phyloP scores from a whole-genome alignment of 176 grass and related monocot species.

The Puccinellia tenuiflora region DNA sequence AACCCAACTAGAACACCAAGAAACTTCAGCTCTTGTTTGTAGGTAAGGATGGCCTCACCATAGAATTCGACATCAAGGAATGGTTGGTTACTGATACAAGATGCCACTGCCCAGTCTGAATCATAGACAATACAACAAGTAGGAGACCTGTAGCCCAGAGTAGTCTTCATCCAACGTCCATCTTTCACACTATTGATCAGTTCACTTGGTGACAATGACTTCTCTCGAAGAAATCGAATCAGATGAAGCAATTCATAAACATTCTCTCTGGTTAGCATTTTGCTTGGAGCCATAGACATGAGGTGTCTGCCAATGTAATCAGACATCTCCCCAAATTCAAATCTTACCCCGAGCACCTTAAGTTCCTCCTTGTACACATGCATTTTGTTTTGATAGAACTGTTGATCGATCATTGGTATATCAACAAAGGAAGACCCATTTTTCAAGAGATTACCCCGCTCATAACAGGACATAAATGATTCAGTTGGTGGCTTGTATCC shows the following conservation, averaged over 20 bases:
- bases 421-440: conserved; percentile 43
- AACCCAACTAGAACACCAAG: conserved; percentile 49
- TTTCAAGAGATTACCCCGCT: conserved; percentile 60
- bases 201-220: conserved; percentile 21
- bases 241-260: conserved; percentile 52
- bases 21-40: conserved; percentile 55
- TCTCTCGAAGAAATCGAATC: conserved; percentile 52
- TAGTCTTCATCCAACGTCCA: conserved; percentile 51
- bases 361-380: conserved; percentile 43
- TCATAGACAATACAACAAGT: conserved; percentile 35
- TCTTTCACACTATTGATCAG: conserved; percentile 43
- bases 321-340: conserved; percentile 47
- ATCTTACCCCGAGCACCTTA: conserved; percentile 45
- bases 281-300: conserved; percentile 26
- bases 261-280: conserved; percentile 32
- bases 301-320: conserved; percentile 34
- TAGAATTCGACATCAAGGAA: conserved; percentile 56
- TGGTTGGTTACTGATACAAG: conserved; percentile 39
- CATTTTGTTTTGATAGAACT: conserved; percentile 44
- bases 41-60: conserved; percentile 26
- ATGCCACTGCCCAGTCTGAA: conserved; percentile 37
- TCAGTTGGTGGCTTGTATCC: conserved; percentile 54
- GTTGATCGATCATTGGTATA: conserved; percentile 58
- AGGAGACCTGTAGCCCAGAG: conserved; percentile 28
- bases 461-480: conserved; percentile 44